Percentiles rank a stretch among this genome's conserved stretches.
phyloP scores from a whole-genome alignment of 768 basidiomycete species.

The Termitomyces bulborhizus region DNA sequence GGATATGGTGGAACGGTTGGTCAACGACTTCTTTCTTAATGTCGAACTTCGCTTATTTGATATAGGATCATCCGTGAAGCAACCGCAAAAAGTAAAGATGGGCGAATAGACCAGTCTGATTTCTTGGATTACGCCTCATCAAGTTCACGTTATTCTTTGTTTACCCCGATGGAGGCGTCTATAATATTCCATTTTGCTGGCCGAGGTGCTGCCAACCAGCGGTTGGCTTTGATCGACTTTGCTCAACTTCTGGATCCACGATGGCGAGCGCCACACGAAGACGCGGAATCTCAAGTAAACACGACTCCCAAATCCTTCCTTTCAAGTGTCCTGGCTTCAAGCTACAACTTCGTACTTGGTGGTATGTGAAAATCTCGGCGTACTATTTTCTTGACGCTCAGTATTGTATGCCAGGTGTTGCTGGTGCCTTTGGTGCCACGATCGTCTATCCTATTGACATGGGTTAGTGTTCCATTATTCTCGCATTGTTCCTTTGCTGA shows the following conservation, averaged over 20 bases:
- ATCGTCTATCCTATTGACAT: constrained; percentile 96
- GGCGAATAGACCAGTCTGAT: constrained; percentile 92
- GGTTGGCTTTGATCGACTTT: constrained; percentile 86
- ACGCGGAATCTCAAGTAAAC: constrained; percentile 27
- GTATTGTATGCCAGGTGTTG: constrained; percentile 50
- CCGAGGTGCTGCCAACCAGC: constrained; percentile 60
- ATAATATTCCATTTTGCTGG: constrained; percentile 98
- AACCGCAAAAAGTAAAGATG: constrained; percentile 86
- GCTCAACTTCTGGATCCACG: constrained; percentile 87
- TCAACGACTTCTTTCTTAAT: constrained; percentile 1
- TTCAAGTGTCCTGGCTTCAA: constrained; percentile 55
- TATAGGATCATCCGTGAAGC: constrained; percentile 83
- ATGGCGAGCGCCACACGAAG: constrained; percentile 71
- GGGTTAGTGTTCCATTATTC: constrained; percentile 42
- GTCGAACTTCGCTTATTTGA: constrained; percentile 4
- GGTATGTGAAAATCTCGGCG: constrained; percentile 32
- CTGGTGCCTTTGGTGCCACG: constrained; percentile 94
- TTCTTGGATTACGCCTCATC: constrained; percentile 87
- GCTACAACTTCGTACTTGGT: constrained; percentile 86
- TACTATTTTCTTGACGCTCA: constrained; percentile 14
- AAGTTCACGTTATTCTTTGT: constrained; percentile 87
- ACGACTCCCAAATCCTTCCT: constrained; percentile 26
- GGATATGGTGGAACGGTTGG: constrained; percentile 90
- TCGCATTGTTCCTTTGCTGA: constrained; percentile 6
- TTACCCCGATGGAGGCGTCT: constrained; percentile 97